A percentile compares a stretch with the other conserved stretches of the same genome.
Conservation (phyloP, 768 basidiomycete genomes). For the Tubosaeta brunneosetosa region DNA sequence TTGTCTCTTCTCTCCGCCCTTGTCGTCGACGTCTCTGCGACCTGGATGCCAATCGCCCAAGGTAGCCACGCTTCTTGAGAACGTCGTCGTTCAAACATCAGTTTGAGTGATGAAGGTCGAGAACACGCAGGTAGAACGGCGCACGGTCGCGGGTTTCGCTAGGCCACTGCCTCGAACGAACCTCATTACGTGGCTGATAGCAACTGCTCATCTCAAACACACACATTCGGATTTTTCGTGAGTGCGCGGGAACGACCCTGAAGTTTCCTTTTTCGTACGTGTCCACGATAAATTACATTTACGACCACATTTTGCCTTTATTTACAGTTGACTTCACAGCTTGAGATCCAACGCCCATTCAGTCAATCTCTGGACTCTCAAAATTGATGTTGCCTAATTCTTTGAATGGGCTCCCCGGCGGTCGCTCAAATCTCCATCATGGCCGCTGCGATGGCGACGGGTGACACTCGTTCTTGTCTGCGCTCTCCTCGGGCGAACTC, state of each 20-base stretch:
- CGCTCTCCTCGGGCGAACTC: conserved; percentile 17
- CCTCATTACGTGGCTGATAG: conserved; percentile 12
- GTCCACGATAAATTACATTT: not conserved
- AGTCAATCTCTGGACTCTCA: conserved; percentile 10
- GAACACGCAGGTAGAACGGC: too few relatives aligned
- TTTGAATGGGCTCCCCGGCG: conserved; percentile 2
- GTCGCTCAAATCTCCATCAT: conserved; percentile 18
- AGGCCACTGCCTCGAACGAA: not conserved
- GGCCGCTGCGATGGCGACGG: conserved; percentile 27
- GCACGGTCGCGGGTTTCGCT: not conserved
- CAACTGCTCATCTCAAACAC: not conserved
- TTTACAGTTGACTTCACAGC: not conserved
- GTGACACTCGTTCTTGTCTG: conserved; percentile 10
- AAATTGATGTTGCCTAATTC: not conserved
- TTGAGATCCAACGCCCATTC: conserved; percentile 16
- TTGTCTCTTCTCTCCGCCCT: conserved; percentile 7
- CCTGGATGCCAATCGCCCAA: conserved; percentile 3
- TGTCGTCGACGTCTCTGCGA: conserved; percentile 7
- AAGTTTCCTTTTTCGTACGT: conserved; percentile 14
- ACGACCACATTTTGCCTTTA: not conserved
- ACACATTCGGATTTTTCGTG: not conserved
- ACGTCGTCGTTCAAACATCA: too few relatives aligned
- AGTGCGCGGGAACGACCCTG: not conserved
- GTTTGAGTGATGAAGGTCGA: too few relatives aligned
- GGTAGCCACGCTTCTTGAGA: not conserved